Percentiles rank a stretch among this genome's conserved stretches.
Conservation (phyloP, 2,329 filamentous ascomycete genomes). For the Emmonsia crescens region DNA sequence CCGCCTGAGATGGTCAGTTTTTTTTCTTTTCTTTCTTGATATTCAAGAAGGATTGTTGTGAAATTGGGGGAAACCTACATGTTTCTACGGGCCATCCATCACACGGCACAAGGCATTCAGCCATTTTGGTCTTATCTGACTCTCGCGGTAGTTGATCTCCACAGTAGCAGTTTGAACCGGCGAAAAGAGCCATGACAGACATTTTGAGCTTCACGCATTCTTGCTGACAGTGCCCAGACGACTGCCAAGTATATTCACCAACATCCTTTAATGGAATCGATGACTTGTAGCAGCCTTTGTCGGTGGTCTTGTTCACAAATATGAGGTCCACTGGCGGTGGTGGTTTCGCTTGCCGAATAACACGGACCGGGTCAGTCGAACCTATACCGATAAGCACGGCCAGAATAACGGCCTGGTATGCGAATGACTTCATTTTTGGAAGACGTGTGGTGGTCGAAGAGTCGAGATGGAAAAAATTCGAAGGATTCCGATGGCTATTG, state of each 20-base stretch:
- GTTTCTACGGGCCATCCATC: constrained; percentile 50
- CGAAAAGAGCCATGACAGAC: constrained; percentile 53
- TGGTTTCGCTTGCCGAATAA: neutral
- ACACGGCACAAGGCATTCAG: constrained; percentile 55
- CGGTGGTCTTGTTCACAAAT: constrained; percentile 11
- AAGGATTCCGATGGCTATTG: neutral
- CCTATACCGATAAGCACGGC: constrained; percentile 17
- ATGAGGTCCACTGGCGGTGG: no score
- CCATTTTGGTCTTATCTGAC: constrained; percentile 43
- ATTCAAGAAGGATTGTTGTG: constrained; percentile 4
- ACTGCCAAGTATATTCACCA: constrained; percentile 43
- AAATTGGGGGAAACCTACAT: constrained; percentile 48
- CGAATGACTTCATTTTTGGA: constrained; percentile 21
- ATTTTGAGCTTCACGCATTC: constrained; percentile 39
- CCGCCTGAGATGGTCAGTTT: constrained; percentile 39
- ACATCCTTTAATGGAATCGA: constrained; percentile 38
- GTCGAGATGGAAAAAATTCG: neutral
- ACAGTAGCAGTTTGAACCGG: constrained; percentile 59
- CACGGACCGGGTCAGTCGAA: constrained; percentile 14
- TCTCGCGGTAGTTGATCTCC: constrained; percentile 56
- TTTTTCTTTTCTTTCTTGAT: no score
- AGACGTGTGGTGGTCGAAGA: neutral
- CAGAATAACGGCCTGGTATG: constrained; percentile 17
- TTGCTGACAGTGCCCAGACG: constrained; percentile 44
- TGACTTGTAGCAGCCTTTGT: constrained; percentile 43